Evolutionary conservation across 2,329 filamentous ascomycete genomes (phyloP), one percentile per base, ranked within the genome.

Genomic region (Apiospora hydei): DNA sequence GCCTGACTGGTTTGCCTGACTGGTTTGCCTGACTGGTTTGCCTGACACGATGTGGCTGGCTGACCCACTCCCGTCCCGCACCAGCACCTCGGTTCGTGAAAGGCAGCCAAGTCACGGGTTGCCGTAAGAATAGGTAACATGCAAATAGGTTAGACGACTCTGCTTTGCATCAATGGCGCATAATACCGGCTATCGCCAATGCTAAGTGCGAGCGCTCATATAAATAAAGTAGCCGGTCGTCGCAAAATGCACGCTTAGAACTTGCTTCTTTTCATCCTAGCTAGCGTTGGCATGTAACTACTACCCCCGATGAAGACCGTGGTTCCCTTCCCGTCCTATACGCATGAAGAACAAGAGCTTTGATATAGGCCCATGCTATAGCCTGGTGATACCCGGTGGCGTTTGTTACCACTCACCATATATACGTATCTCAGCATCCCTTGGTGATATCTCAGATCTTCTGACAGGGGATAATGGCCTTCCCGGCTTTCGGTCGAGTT

Each of bases 41-140:
- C 53, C 53, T 61, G 53, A 61, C 38, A 61, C 53, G 38, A 64
- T 18, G 57, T 64, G 57, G 57, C 57, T 64, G 57, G 57, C 57
- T 64, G 57, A 18, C 53, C 53, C 41, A 5, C 30, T 64, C 18
- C 11, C 21, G 53, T 64, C 53, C 18, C 34, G 49, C 49, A 16
- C 21, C 21, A 21, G 46, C 46, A 24, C 57, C 34, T 41, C 57
- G 18, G 34, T 41, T 41, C 34, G 4, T 18, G 13, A 64, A 64
- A 64, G 18, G 30, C 16, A 38, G 34, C 13, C 30, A 41, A 13
- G 18, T n/a, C 30, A 41, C 34, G 30, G n/a, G 30, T 14, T 24
- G 57, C 14, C 34, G 57, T 64, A 64, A 64, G n/a, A 64, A 41
- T 61, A 38, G 38, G 21, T 41, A 41, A 38, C 53, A 38, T 21